A percentile compares a stretch with the other conserved stretches of the same genome.
Evolutionary conservation across 1,284 basidiomycete species (phyloP).

Genomic region (Leccinum angustisporum): DNA sequence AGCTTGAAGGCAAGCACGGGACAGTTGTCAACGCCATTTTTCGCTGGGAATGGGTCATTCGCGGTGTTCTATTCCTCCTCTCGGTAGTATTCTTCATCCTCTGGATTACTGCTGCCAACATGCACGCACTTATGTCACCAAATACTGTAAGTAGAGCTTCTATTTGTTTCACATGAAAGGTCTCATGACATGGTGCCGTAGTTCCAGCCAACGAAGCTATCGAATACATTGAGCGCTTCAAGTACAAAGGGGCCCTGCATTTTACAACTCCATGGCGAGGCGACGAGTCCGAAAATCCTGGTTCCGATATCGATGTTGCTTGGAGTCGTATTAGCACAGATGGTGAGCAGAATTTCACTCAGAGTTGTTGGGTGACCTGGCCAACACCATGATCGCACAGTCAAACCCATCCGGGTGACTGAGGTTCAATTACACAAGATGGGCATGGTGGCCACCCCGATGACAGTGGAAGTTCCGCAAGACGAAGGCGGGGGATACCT

Average conservation of each 20-base stretch:
- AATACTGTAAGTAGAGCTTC: no score
- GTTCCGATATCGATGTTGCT: conserved; percentile 13
- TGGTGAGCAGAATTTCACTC: neutral
- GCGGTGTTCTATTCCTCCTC: neutral
- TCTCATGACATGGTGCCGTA: no score
- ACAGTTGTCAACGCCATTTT: neutral
- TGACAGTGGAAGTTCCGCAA: conserved; percentile 1
- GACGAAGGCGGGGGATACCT: conserved; percentile 11
- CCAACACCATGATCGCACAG: neutral
- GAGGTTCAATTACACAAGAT: conserved; percentile 2
- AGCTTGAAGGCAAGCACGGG: no score
- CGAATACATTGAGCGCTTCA: no score
- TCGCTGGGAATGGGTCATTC: conserved; percentile 5
- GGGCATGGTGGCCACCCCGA: conserved; percentile 1
- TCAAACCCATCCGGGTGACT: conserved; percentile 6
- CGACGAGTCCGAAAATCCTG: conserved; percentile 3
- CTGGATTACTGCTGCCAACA: no score
- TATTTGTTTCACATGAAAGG: no score
- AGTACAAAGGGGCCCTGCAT: neutral
- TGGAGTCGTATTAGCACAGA: conserved; percentile 10
- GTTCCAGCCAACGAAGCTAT: no score
- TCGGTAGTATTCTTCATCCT: no score
- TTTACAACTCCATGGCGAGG: conserved; percentile 3
- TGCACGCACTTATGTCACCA: no score
- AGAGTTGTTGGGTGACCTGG: neutral